These are phyloP conservation scores for Gamsiella multidivaricata DNA, from an alignment of 192 early-diverging fungal species.

Conservation along the genomic window DNA sequence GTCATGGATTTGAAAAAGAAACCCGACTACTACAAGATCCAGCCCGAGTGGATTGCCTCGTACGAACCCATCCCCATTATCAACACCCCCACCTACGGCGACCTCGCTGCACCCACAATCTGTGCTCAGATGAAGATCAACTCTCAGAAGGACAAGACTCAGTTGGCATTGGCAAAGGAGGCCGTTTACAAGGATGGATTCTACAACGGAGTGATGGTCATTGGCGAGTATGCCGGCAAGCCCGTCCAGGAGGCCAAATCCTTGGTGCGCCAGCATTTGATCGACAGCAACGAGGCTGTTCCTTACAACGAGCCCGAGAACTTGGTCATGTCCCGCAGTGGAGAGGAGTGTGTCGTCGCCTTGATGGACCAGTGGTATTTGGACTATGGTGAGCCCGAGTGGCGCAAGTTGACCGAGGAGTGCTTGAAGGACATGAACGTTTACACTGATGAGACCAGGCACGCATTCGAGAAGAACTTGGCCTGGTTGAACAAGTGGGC, in stretches of 20 bases:
- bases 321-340: conserved; percentile 91
- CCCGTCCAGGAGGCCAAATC: conserved; percentile 93
- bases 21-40: conserved; percentile 89
- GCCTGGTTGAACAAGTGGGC: conserved; percentile 98
- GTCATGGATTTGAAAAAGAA: conserved; percentile 96
- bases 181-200: conserved; percentile 98
- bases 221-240: conserved; percentile 85
- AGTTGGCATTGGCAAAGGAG: conserved; percentile 95
- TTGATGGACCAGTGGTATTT: conserved; percentile 99
- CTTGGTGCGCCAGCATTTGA: conserved; percentile 80
- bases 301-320: conserved; percentile 96
- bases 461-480: conserved; percentile 87
- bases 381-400: conserved; percentile 93
- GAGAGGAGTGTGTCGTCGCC: conserved; percentile 97
- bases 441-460: conserved; percentile 81
- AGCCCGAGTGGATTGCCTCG: conserved; percentile 86
- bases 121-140: conserved; percentile 95
- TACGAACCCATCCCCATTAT: conserved; percentile 91
- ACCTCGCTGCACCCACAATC: conserved; percentile 84
- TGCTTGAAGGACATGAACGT: conserved; percentile 86
- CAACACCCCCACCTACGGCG: conserved; percentile 84
- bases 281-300: conserved; percentile 79
- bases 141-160: conserved; percentile 94
- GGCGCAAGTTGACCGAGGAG: conserved; percentile 81
- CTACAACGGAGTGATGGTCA: conserved; percentile 88